Percentiles rank a stretch among this genome's conserved stretches.
Evolutionary conservation across 805 yeast genomes (phyloP).

Genomic region (Alloascoidea africana): DNA sequence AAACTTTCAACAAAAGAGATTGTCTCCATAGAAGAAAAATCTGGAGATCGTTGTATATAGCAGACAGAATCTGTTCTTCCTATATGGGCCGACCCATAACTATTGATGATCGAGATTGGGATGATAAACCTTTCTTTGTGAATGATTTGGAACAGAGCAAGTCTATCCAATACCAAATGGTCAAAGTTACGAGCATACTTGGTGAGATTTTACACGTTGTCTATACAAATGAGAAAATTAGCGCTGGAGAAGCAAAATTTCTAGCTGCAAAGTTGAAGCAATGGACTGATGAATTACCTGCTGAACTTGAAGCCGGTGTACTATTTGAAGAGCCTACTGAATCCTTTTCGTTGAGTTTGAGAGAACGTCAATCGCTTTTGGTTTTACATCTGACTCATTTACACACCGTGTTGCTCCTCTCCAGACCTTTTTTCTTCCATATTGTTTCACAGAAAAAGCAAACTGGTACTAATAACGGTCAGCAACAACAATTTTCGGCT

Average conservation of each 20-base stretch:
- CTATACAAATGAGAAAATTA: slow-evolving; percentile 1
- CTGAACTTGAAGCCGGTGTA: background rate
- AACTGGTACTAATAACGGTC: no score
- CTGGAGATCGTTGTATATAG: slow-evolving; percentile 1
- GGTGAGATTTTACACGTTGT: slow-evolving; percentile 2
- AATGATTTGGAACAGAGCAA: background rate
- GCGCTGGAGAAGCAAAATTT: background rate
- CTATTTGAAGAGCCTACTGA: background rate
- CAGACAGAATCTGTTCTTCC: slow-evolving; percentile 1
- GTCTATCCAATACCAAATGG: slow-evolving; percentile 1
- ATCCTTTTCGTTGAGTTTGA: background rate
- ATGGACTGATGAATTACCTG: slow-evolving; percentile 2
- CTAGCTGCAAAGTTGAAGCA: background rate
- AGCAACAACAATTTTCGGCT: no score
- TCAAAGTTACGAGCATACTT: background rate
- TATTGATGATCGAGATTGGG: slow-evolving; percentile 2
- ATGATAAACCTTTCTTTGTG: background rate
- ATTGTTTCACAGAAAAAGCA: slow-evolving; percentile 2
- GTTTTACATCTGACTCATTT: slow-evolving; percentile 2
- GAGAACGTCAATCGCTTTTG: background rate
- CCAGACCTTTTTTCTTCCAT: slow-evolving; percentile 2
- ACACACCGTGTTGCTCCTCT: slow-evolving; percentile 1
- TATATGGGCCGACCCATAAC: slow-evolving; percentile 2
- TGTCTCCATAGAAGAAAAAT: slow-evolving; percentile 1
- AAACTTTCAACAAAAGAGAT: slow-evolving; percentile 4